These are phyloP conservation scores for Teratosphaeria viscida DNA, from an alignment of 2,329 filamentous ascomycete genomes.

Conservation along the genomic window DNA sequence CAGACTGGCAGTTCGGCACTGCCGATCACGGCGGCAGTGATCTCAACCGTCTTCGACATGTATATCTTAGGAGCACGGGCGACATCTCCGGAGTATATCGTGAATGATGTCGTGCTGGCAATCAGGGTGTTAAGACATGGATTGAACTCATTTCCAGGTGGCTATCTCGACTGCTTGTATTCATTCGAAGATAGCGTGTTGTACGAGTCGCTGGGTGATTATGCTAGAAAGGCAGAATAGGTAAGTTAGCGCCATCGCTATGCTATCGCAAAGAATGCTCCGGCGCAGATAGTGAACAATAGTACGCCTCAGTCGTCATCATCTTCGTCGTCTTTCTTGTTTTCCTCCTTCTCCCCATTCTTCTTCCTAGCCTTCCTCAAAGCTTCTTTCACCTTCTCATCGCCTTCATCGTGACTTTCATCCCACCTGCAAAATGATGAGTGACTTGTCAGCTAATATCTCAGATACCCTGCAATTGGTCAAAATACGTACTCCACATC, in stretches of 20 bases:
- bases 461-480: neutral
- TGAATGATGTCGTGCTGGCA: no score
- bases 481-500: neutral
- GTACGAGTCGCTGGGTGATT: neutral
- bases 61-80: no score
- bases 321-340: conserved; percentile 28
- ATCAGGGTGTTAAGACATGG: no score
- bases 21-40: no score
- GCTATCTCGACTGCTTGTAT: neutral
- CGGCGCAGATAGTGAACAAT: conserved; percentile 28
- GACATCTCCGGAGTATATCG: no score
- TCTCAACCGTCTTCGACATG: no score
- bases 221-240: neutral
- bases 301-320: conserved; percentile 33
- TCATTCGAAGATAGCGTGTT: neutral
- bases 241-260: neutral
- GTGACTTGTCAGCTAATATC: no score
- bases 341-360: conserved; percentile 10
- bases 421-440: conserved; percentile 60
- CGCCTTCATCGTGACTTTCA: conserved; percentile 21
- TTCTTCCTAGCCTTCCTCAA: conserved; percentile 47
- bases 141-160: no score
- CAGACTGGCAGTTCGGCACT: no score
- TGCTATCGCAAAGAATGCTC: neutral
- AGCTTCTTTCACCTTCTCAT: conserved; percentile 22